Conservation (phyloP, 192 early-diverging fungal genomes). For the Coemansia guatemalensis region DNA sequence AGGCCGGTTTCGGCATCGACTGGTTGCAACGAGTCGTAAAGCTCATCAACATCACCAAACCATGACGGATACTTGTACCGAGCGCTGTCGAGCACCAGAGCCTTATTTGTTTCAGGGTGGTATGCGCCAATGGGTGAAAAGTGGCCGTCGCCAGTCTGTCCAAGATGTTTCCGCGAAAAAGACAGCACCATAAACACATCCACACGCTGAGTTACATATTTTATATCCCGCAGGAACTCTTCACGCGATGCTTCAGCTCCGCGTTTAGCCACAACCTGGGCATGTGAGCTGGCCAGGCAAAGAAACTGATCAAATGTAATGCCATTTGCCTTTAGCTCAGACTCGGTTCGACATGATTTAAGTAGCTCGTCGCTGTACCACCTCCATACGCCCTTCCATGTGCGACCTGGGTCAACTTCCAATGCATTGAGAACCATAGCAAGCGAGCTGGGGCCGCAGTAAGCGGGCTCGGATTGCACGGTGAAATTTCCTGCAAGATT, state of each 20-base stretch:
- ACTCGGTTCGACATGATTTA: slow-evolving; percentile 66
- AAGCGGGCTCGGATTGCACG: slow-evolving; percentile 86
- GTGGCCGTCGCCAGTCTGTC: slow-evolving; percentile 94
- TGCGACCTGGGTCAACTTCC: slow-evolving; percentile 80
- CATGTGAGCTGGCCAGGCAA: slow-evolving; percentile 87
- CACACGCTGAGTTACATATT: slow-evolving; percentile 61
- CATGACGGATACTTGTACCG: slow-evolving; percentile 92
- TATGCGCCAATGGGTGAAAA: slow-evolving; percentile 90
- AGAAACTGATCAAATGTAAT: slow-evolving; percentile 91
- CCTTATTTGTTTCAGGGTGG: slow-evolving; percentile 67
- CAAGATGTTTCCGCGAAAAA: slow-evolving; percentile 72
- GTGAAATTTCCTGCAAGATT: slow-evolving; percentile 86
- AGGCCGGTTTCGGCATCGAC: slow-evolving; percentile 77
- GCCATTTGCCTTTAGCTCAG: slow-evolving; percentile 77
- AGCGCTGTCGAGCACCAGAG: slow-evolving; percentile 85
- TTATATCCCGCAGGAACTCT: slow-evolving; percentile 80
- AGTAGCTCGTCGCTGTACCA: slow-evolving; percentile 81
- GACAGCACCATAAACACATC: slow-evolving; percentile 88
- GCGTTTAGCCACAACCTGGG: slow-evolving; percentile 73
- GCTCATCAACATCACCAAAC: slow-evolving; percentile 66
- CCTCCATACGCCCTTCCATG: slow-evolving; percentile 94
- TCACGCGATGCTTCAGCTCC: slow-evolving; percentile 62
- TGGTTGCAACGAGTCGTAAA: slow-evolving; percentile 82
- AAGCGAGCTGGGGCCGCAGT: slow-evolving; percentile 87
- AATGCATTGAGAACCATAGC: slow-evolving; percentile 94